These are phyloP conservation scores for Aegilops umbellulata DNA, from an alignment of 176 grass and related monocot genomes.

Conservation along the genomic window DNA sequence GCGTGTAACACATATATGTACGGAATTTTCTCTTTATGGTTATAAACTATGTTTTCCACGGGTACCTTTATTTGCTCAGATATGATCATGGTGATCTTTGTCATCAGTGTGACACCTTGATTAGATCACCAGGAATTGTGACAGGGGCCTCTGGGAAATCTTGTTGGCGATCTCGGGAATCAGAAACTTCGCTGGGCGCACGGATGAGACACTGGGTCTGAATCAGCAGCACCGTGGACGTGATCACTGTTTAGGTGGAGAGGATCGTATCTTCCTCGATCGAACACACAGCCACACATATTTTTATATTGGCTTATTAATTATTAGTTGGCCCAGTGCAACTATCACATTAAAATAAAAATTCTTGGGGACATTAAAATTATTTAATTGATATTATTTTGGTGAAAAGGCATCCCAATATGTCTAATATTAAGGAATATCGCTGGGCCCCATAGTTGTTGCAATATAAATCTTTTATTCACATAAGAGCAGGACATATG, in stretches of 20 bases:
- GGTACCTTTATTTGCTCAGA: too few species aligned
- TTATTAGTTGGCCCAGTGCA: background rate
- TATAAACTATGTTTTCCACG: background rate
- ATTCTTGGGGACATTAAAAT: background rate
- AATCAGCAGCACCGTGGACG: constrained; percentile 14
- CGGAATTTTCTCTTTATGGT: background rate
- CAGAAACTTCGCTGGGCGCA: constrained; percentile 36
- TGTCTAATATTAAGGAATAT: background rate
- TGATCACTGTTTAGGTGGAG: constrained; percentile 44
- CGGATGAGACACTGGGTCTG: background rate
- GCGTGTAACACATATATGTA: background rate
- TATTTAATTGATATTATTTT: background rate
- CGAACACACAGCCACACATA: background rate
- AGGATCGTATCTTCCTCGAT: constrained; percentile 44
- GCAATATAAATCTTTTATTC: background rate
- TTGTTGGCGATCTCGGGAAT: constrained; percentile 40
- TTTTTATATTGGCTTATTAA: background rate
- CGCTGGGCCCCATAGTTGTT: background rate
- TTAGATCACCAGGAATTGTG: background rate
- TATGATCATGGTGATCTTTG: too few species aligned
- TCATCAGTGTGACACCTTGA: too few species aligned
- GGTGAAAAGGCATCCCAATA: too few species aligned
- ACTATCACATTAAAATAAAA: background rate
- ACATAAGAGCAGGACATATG: background rate
- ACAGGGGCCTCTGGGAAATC: constrained; percentile 5